These are phyloP conservation scores for Neofusicoccum parvum DNA, from an alignment of 2,329 filamentous ascomycete species.

Conservation along the genomic window DNA sequence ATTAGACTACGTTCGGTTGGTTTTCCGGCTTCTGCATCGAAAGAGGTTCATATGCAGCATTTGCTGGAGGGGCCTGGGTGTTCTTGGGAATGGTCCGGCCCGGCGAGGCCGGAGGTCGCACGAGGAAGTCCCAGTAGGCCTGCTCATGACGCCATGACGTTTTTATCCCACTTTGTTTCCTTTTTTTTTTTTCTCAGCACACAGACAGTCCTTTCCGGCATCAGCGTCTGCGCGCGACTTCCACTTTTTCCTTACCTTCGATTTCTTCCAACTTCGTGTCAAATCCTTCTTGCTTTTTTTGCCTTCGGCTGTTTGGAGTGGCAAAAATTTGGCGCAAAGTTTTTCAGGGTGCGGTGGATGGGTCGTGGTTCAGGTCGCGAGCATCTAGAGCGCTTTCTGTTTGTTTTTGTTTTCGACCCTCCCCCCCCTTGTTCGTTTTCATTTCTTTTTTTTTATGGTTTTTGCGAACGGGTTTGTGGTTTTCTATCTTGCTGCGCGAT, in stretches of 20 bases:
- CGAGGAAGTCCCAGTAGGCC: background rate
- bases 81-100: constrained; percentile 11
- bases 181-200: background rate
- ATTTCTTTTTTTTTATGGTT: background rate
- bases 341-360: constrained; percentile 3
- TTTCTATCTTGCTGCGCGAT: too few species aligned
- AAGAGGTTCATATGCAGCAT: constrained; percentile 8
- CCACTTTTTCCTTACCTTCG: background rate
- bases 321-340: constrained; percentile 17
- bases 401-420: background rate
- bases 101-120: constrained; percentile 12
- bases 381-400: constrained; percentile 9
- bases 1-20: constrained; percentile 18
- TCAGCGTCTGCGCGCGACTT: constrained; percentile 9
- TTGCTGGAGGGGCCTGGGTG: constrained; percentile 12
- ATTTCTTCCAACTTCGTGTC: constrained; percentile 5
- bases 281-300: background rate
- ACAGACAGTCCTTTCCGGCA: constrained; percentile 12
- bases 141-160: constrained; percentile 20
- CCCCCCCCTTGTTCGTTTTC: background rate
- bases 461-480: background rate
- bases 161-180: constrained; percentile 2
- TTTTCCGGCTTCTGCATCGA: constrained; percentile 15
- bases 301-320: constrained; percentile 9
- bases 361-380: constrained; percentile 12